Conservation (phyloP, 177 flowering plant genomes). For the Vitis hybrid region DNA sequence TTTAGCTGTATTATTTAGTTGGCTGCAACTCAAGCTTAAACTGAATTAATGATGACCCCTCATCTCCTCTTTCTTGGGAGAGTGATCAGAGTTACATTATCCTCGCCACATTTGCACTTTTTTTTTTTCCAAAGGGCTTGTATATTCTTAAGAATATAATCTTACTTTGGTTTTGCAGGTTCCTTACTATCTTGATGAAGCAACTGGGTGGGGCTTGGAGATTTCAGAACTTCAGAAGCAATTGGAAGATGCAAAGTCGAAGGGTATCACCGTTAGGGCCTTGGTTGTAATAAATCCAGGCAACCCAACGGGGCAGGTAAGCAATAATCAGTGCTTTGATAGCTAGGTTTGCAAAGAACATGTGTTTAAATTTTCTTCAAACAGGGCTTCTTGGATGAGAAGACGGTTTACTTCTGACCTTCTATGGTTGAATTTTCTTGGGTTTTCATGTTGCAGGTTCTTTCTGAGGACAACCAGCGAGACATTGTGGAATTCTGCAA, state of each 20-base stretch:
- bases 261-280: slow-evolving; percentile 80
- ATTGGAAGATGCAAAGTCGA: slow-evolving; percentile 66
- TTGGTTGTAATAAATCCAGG: slow-evolving; percentile 98
- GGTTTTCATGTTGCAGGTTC: slow-evolving; percentile 54
- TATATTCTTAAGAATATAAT: not conserved
- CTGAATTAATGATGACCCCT: too few species aligned
- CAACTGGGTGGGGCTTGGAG: slow-evolving; percentile 93
- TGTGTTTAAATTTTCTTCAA: not conserved
- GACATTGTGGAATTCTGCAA: slow-evolving; percentile 93
- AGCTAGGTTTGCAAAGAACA: not conserved
- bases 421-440: slow-evolving; percentile 1
- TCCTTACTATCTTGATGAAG: slow-evolving; percentile 93
- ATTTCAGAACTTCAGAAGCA: slow-evolving; percentile 80
- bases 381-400: not conserved
- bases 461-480: slow-evolving; percentile 86
- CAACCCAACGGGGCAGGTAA: slow-evolving; percentile 98
- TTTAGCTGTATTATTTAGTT: too few species aligned
- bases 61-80: too few species aligned
- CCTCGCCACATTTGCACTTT: too few species aligned
- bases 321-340: not conserved
- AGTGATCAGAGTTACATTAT: too few species aligned
- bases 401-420: not conserved
- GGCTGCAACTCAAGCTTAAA: too few species aligned
- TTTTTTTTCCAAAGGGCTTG: not conserved
- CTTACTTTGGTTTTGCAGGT: slow-evolving; percentile 49